These are phyloP conservation scores for Graphilbum ipis-grandicollis DNA, from an alignment of 2,329 filamentous ascomycete genomes.

Conservation along the genomic window DNA sequence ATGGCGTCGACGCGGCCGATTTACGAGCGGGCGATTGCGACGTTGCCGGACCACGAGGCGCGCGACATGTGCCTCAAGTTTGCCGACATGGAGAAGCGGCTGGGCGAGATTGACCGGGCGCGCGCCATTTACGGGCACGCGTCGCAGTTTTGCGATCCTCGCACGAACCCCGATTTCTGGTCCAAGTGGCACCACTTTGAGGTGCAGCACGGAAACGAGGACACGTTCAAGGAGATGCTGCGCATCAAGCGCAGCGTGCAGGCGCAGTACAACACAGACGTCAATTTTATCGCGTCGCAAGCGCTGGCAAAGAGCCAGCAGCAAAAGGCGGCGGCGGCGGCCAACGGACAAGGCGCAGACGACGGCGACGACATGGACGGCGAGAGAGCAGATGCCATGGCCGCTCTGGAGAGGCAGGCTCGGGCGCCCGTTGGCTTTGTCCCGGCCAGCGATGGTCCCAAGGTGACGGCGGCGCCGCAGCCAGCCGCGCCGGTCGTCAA, in stretches of 20 bases:
- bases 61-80: constrained; percentile 99
- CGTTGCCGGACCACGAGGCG: constrained; percentile 83
- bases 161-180: constrained; percentile 85
- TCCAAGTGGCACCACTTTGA: constrained; percentile 94
- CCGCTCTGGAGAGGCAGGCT: constrained; percentile 72
- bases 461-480: constrained; percentile 21
- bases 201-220: constrained; percentile 94
- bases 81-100: constrained; percentile 44
- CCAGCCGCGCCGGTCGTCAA: constrained; percentile 39
- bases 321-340: constrained; percentile 19
- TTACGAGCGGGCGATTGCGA: constrained; percentile 87
- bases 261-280: constrained; percentile 95
- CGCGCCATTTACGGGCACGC: constrained; percentile 92
- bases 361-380: constrained; percentile 23
- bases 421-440: constrained; percentile 83
- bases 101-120: constrained; percentile 64
- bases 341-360: constrained; percentile 21
- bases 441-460: constrained; percentile 59
- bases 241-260: constrained; percentile 94
- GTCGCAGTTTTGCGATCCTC: constrained; percentile 90
- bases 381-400: constrained; percentile 66
- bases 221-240: constrained; percentile 98
- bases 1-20: constrained; percentile 87
- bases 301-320: constrained; percentile 69
- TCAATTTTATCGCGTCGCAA: constrained; percentile 95